Base-by-base conservation (phyloP, 1,284 basidiomycete genomes). In the Vanrija pseudolonga region DNA sequence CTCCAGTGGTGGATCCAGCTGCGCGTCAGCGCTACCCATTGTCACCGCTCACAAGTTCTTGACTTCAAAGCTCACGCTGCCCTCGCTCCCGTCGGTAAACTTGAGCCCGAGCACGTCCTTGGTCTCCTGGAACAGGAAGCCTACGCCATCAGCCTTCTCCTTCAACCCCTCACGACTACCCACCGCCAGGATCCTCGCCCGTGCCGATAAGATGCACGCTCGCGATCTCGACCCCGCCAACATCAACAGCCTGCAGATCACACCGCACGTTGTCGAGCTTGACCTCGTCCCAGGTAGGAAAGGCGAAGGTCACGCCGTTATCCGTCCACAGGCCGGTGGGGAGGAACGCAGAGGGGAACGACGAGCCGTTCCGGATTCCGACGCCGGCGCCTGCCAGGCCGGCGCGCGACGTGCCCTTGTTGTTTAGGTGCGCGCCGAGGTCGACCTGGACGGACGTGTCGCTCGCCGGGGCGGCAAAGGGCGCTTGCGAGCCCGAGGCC, bases 401-500 rank as follows among this genome's bases (percentile, higher is more conserved):
- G 20, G 28, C 40, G 19, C 32, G 23, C 17, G 38, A 45, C 14
- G 54, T 54, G 18, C 45, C 51, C 28, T 51, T 50, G 45, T 59
- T 59, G 51, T 62, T 59, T 24, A 42, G 19, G 26, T 43, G 22
- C 0, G 17, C 6, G 12, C 22, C 17, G 15, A 62, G 51, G 37
- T 59, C 49, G 4, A 83, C 24, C 17, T 40, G 43, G 8, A 51
- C 26, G 36, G 36, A 42, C 12, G 7, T 12, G 12, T n/a, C n/a
- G n/a, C 32, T 15, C 9, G 8, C 4, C 12, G 32, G 32, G 11
- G 12, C 32, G 32, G 32, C 9, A 12, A 32, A 32, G 32, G 32
- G 12, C 12, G 32, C 32, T 12, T 32, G 32, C 12, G 32, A 12
- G 32, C 12, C 32, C 32, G 4, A 12, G n/a, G n/a, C n/a, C n/a